phyloP scores from a whole-genome alignment of 805 yeast species.

The Candida coquimbonensis region DNA sequence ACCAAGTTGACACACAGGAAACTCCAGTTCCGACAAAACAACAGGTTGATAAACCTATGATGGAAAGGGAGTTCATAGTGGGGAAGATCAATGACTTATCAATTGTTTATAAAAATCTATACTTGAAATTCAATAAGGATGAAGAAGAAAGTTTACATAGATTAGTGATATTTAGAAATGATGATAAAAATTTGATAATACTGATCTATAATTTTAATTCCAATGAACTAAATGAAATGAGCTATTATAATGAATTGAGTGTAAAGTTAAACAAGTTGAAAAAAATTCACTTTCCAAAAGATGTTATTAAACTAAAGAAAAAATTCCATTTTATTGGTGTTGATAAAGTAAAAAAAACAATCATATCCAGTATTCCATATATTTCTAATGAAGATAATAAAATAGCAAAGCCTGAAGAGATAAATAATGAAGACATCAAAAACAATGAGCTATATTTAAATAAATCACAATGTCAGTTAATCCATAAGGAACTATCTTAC shows the following conservation, averaged over 20 bases:
- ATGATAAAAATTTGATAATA: constrained; percentile 2
- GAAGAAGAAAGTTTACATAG: constrained; percentile 12
- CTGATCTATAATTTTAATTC: constrained; percentile 15
- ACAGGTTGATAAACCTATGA: neutral
- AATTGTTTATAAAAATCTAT: constrained; percentile 18
- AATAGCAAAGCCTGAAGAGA: constrained; percentile 4
- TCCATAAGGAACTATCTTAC: constrained; percentile 16
- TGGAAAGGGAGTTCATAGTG: constrained; percentile 9
- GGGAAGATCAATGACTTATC: constrained; percentile 11
- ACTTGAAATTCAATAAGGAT: constrained; percentile 10
- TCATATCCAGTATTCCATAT: constrained; percentile 17
- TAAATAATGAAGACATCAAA: constrained; percentile 5
- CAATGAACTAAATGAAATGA: constrained; percentile 11
- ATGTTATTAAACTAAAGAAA: neutral
- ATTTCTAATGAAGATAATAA: constrained; percentile 4
- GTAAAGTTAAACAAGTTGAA: constrained; percentile 5
- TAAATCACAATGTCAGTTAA: constrained; percentile 7
- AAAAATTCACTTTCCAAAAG: constrained; percentile 7
- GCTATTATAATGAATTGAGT: constrained; percentile 10
- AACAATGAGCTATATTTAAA: constrained; percentile 4
- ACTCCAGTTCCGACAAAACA: neutral
- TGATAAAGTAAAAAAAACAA: constrained; percentile 1
- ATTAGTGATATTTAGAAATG: constrained; percentile 13
- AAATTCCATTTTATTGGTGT: constrained; percentile 13
- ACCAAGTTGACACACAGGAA: neutral